Conservation (phyloP, 2,329 filamentous ascomycete species). For the Ophiocordyceps robertsii region DNA sequence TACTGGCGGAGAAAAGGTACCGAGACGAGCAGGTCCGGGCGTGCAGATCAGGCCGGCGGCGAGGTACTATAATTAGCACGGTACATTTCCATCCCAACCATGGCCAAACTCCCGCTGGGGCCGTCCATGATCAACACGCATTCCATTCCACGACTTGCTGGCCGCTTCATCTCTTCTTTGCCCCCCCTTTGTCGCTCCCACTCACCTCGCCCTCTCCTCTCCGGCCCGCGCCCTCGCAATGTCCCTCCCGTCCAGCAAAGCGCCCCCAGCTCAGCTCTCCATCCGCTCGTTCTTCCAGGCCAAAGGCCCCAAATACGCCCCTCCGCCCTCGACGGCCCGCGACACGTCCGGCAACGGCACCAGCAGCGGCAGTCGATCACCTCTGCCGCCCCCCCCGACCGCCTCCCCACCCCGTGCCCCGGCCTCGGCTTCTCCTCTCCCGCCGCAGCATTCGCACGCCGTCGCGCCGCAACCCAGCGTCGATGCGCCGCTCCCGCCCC, state of each 20-base stretch:
- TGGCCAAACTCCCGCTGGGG: no score
- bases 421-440: slow-evolving; percentile 5
- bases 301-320: slow-evolving; percentile 23
- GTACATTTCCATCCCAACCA: no score
- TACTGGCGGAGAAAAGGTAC: no score
- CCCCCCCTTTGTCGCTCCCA: no score
- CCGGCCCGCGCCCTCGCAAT: slow-evolving; percentile 16
- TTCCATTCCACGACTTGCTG: no score
- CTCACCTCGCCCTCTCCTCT: no score
- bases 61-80: no score
- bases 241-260: slow-evolving; percentile 24
- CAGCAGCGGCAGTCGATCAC: slow-evolving; percentile 16
- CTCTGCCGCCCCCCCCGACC: slow-evolving; percentile 12
- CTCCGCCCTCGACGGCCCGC: slow-evolving; percentile 15
- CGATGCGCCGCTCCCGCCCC: slow-evolving; percentile 7
- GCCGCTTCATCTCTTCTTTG: no score
- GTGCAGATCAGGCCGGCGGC: no score
- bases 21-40: no score
- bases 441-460: slow-evolving; percentile 12
- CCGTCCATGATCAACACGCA: no score
- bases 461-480: slow-evolving; percentile 9
- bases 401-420: slow-evolving; percentile 7
- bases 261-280: slow-evolving; percentile 33
- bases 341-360: slow-evolving; percentile 1
- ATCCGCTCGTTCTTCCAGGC: slow-evolving; percentile 50